Evolutionary conservation across 495 filamentous ascomycete genomes (phyloP), one percentile per base, ranked within the genome.

Genomic region (Geopyxis carbonaria): DNA sequence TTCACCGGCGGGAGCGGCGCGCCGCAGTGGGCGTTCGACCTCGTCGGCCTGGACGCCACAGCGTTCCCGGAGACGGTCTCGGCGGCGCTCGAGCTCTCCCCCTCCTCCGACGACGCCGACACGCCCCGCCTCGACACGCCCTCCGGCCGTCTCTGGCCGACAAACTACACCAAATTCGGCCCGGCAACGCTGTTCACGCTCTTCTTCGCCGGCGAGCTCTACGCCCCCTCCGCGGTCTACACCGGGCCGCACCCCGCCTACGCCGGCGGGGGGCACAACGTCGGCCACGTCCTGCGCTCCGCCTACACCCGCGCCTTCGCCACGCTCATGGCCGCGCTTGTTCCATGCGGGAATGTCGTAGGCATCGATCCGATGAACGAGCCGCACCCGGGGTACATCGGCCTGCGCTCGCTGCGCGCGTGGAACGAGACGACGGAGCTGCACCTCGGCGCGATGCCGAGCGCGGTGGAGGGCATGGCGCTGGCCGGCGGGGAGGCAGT

Each of bases 151-250:
- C 38, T 55, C 10, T 56, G 52, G 52, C 51, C 52, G 16, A 56
- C 52, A 22, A 56, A 56, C 13, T 56, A 56, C 42, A 48, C 72
- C 32, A 75, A 91, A 28, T 64, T 93, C 19, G 84, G 77, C 4
- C 82, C 81, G 37, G 80, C 82, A 45, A 81, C 81, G 31, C 86
- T 95, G 50, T 95, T 93, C 53, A 93, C 89, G 0, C 58, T 93
- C 22, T 97, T 94, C 61, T 95, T 86, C 59, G 78, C 61, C 3
- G 77, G 77, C 2, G 64, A 64, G 28, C 72, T 76, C 41, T 81
- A 79, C 57, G 74, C 78, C 1, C 78, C 78, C 1, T 78, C 76
- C 44, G 77, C 77, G 10, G 67, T 81, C 5, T 48, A 52, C 35
- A 72, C 78, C 25, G 52, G 52, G 1, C 14, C 39, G 3, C 34